Conservation (phyloP, 2,329 filamentous ascomycete species). For the Penicillium sp. region DNA sequence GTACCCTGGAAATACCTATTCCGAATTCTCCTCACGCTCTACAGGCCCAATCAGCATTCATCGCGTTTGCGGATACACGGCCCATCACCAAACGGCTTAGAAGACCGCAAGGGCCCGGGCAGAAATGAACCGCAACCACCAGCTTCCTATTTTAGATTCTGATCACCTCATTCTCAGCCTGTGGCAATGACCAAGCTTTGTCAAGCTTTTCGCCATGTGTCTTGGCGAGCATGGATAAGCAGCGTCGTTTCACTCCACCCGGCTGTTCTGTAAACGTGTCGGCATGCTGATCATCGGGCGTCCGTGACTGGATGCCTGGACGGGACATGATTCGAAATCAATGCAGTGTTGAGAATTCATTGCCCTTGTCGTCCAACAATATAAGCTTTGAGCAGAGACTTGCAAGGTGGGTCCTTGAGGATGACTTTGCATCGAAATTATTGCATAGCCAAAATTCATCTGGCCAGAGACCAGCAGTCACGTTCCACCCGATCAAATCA, state of each 20-base stretch:
- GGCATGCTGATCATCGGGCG: slow-evolving; percentile 1
- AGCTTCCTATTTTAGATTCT: not conserved
- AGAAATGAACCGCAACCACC: not conserved
- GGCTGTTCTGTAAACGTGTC: not conserved
- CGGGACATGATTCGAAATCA: not conserved
- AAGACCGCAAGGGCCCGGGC: not conserved
- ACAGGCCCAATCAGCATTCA: not conserved
- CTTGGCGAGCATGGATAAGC: not conserved
- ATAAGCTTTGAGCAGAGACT: not conserved
- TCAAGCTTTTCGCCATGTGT: not conserved
- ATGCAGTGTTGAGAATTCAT: not conserved
- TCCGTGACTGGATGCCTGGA: not conserved
- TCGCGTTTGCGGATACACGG: not conserved
- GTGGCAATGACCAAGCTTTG: slow-evolving; percentile 1
- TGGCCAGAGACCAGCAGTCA: not conserved
- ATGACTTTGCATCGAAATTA: not conserved
- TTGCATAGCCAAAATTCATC: not conserved
- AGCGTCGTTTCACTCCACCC: not conserved
- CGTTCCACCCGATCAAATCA: not conserved
- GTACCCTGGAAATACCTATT: not conserved
- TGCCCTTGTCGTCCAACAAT: not conserved
- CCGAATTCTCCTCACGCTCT: slow-evolving; percentile 40
- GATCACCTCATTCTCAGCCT: not conserved
- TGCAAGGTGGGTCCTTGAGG: not conserved
- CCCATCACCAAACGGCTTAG: not conserved